Conservation (phyloP, 306 rosid genomes). For the Vigna hirtella region DNA sequence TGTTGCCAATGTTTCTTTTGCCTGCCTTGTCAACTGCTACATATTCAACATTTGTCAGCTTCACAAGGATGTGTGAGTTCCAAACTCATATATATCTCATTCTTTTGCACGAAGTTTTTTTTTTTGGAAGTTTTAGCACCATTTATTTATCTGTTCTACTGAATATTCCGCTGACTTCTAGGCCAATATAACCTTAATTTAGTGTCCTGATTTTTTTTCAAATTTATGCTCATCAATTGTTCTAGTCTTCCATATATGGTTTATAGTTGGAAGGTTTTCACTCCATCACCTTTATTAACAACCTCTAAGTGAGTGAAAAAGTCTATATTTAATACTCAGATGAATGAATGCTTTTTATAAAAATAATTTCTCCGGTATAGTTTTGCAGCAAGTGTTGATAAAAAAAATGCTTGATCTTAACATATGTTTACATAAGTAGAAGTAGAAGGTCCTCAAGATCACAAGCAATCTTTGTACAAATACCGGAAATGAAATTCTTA, state of each 20-base stretch:
- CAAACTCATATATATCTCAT: background rate
- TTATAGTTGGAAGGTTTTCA: slow-evolving; percentile 31
- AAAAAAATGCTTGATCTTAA: slow-evolving; percentile 9
- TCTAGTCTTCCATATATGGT: slow-evolving; percentile 24
- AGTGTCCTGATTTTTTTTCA: slow-evolving; percentile 22
- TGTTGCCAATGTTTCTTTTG: slow-evolving; percentile 90
- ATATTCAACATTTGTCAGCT: slow-evolving; percentile 65
- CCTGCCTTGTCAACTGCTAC: slow-evolving; percentile 70
- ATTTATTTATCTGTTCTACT: slow-evolving; percentile 14
- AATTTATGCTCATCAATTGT: slow-evolving; percentile 16
- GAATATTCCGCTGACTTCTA: slow-evolving; percentile 24
- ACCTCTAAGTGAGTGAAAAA: background rate
- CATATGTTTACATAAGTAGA: background rate
- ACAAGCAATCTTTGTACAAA: background rate
- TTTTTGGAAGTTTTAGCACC: background rate
- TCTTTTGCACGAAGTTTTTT: background rate
- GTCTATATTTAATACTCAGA: background rate
- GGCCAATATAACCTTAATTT: slow-evolving; percentile 2
- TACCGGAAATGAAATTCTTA: slow-evolving; percentile 29
- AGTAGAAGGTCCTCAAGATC: slow-evolving; percentile 11
- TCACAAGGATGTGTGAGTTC: slow-evolving; percentile 80
- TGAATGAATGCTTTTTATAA: slow-evolving; percentile 4
- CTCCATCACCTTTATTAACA: slow-evolving; percentile 2
- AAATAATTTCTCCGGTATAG: background rate
- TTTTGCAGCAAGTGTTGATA: background rate